Conservation (phyloP, 2,329 filamentous ascomycete species). For the Didymella keratinophila region DNA sequence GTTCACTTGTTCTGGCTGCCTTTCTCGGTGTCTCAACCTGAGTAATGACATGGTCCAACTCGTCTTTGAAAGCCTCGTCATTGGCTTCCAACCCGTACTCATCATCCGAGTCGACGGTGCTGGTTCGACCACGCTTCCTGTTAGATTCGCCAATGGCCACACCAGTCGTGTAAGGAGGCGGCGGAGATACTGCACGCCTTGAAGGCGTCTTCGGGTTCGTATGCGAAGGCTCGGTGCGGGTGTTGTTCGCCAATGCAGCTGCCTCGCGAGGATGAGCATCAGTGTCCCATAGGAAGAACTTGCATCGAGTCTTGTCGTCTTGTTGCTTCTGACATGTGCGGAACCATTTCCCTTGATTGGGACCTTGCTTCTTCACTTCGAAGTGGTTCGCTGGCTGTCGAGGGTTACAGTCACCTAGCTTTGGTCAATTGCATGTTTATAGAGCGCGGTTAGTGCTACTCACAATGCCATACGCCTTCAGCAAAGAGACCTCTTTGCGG, state of each 20-base stretch:
- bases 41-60: slow-evolving; percentile 38
- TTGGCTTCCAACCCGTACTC: slow-evolving; percentile 46
- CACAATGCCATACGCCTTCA: slow-evolving; percentile 43
- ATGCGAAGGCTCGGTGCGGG: slow-evolving; percentile 47
- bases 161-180: slow-evolving; percentile 30
- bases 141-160: slow-evolving; percentile 18
- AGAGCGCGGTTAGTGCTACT: slow-evolving; percentile 2
- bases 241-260: slow-evolving; percentile 56
- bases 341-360: slow-evolving; percentile 66
- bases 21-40: slow-evolving; percentile 54
- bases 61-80: slow-evolving; percentile 43
- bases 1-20: slow-evolving; percentile 47
- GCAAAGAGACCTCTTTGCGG: slow-evolving; percentile 31
- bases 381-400: slow-evolving; percentile 63
- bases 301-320: slow-evolving; percentile 56
- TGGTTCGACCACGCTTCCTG: slow-evolving; percentile 43
- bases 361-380: slow-evolving; percentile 64
- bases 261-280: slow-evolving; percentile 61
- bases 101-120: slow-evolving; percentile 40
- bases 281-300: slow-evolving; percentile 67
- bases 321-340: slow-evolving; percentile 64
- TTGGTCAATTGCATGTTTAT: slow-evolving; percentile 19
- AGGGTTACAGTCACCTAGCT: slow-evolving; percentile 62
- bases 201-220: slow-evolving; percentile 26
- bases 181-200: slow-evolving; percentile 27